Evolutionary conservation across 495 filamentous ascomycete genomes (phyloP), one percentile per base, ranked within the genome.

Genomic region (Aspergillus cavernicola): DNA sequence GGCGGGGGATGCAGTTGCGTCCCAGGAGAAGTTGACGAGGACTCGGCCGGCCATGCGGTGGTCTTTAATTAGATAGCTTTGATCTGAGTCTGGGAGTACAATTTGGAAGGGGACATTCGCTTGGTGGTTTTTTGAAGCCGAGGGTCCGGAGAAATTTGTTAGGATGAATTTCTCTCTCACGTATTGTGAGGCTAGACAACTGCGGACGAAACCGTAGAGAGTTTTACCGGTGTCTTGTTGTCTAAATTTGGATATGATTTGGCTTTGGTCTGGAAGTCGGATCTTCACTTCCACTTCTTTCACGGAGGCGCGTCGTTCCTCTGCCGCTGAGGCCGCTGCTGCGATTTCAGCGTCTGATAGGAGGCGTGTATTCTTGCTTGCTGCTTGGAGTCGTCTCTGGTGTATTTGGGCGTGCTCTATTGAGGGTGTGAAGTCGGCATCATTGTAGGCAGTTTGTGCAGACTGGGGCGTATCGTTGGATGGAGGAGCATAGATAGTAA

Each of bases 331-430:
- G 23, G 64, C 69, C 48, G 78, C 72, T 22, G 71, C 74, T 11
- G 67, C 69, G n/a, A 80, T 69, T 49, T 81, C 78, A 18, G 71
- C 73, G 46, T 80, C 76, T 26, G 69, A 72, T n/a, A 65, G 69
- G 13, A 72, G 79, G 68, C 82, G 85, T 56, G 80, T 80, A 65
- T 90, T 89, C 23, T 81, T 82, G 20, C 81, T 78, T 6, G 75
- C 70, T 19, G 74, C 66, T 42, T 80, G 75, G 7, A 97, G 85
- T 15, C 83, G 78, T 24, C 80, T 75, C 68, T 97, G 91, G 59
- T 92, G 88, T 10, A 83, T 72, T 60, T 92, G 86, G 24, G 89
- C 88, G 56, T 97, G 90, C 35, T 86, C 88, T 57, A 96, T 83
- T 16, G 87, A 89, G 1, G 92, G 90, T 20, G 87, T 78, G 65